Base-by-base conservation (phyloP, 2,329 filamentous ascomycete genomes). In the Aspergillus fumigatus region DNA sequence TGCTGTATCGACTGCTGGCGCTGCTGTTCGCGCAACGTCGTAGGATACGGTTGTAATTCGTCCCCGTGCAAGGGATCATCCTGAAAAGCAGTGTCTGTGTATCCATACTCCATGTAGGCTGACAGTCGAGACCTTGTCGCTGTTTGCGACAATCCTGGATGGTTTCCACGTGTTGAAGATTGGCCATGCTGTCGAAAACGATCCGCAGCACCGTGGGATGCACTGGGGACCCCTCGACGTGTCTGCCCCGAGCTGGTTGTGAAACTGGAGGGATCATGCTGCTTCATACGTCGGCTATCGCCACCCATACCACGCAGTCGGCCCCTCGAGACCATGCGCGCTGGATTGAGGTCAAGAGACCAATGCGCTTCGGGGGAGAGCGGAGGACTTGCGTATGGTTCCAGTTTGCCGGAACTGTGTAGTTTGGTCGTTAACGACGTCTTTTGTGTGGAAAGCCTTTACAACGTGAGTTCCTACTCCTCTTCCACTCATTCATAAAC, bases 271-370 rank as follows among this genome's bases (percentile, higher is more conserved):
- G 83, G 80, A 76, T 89, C 88, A 83, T 88, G 84, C 79, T 88
- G 88, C 83, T 88, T 88, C 80, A 86, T 82, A 70, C 85, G 81
- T 72, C 83, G 85, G 76, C 84, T 84, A 79, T 87, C 84, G 77
- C 88, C 86, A 80, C 93, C 90, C 90, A 94, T 94, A 72, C 84
- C 86, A 79, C 79, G 73, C 70, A 78, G 75, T 73, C 77, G 74
- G 74, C 80, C 75, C 73, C 76, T 75, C 69, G 78, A 77, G 73
- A 79, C 77, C 76, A 77, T 79, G 76, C 80, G 76, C 76, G 79
- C 79, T 76, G 82, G 80, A 80, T 83, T 80, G 72, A 84, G 72
- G 74, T 74, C 68, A 70, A 74, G 57, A 59, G 67, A 80, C 80
- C 82, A 83, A 79, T 84, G 82, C 78, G 82, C 82, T 79, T 80